Evolutionary conservation across 2,329 filamentous ascomycete genomes (phyloP), one percentile per base, ranked within the genome.

Genomic region (Microcyclosporella mali): DNA sequence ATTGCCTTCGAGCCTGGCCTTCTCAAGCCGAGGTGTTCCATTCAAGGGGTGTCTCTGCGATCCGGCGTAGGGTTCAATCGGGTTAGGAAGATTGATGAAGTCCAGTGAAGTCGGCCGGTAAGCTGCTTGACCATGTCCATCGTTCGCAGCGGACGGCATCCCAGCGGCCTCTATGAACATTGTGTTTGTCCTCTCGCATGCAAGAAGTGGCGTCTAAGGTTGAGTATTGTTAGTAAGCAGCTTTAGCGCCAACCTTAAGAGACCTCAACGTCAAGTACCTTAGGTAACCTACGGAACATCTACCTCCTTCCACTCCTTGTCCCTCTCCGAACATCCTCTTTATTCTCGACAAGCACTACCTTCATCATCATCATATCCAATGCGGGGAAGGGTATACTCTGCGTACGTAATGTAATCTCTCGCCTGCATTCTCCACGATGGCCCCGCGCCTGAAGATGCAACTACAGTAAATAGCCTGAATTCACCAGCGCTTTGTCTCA

Each of bases 1-100:
- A 1, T 45, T 43, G 25, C 49, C 48, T 18, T 59, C 53, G 6
- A 62, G 45, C 18, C 58, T 53, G 6, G 51, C 44, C 32, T 50
- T 54, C 40, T 54, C 49, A 16, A 50, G 39, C 18, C 45, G 45
- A 6, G 56, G 49, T 18, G 58, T 55, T 41, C 57, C 56, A 40
- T 63, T 61, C 11, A 62, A 45, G 31, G 59, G 59, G 46, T 64
- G 60, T 37, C 53, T 58, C 14, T 60, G 53, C 17, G 52, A 53
- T 25, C 48, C 50, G 4, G 51, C 45, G 29, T 61, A 58, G 2
- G 62, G 62, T 49, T 65, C 61, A 6, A 65, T 55, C 1, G 62
- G 62, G 38, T 64, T 65, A 1, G 62, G 62, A 8, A 58, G 52
- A 37, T 61, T 62, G 49, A 63, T 65, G 47, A 51, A 56, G 46